These are phyloP conservation scores for Globisporangium cederbergense DNA, from an alignment of 352 stramenopile species.

Conservation along the genomic window DNA sequence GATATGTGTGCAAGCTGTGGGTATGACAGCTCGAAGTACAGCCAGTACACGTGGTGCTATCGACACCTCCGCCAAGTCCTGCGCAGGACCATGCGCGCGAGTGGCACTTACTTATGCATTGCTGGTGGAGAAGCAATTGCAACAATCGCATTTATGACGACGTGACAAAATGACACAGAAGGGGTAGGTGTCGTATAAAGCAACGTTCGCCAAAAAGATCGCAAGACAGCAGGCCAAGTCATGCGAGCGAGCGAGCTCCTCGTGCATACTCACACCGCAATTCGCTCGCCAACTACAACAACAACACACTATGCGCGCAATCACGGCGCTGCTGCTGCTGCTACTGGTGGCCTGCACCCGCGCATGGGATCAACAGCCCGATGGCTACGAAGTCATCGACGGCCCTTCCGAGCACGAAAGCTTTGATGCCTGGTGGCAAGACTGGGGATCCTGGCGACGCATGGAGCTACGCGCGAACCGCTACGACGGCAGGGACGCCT, in stretches of 20 bases:
- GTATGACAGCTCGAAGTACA: background rate
- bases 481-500: slow-evolving; percentile 51
- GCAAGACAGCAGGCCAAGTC: background rate
- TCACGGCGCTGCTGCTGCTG: slow-evolving; percentile 13
- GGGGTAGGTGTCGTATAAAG: slow-evolving; percentile 4
- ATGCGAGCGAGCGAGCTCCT: background rate
- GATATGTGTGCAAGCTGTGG: background rate
- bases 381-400: slow-evolving; percentile 82
- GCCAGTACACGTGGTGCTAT: background rate
- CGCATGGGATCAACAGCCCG: slow-evolving; percentile 70
- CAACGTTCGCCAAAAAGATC: slow-evolving; percentile 2
- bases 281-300: background rate
- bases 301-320: slow-evolving; percentile 3
- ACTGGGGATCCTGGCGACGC: slow-evolving; percentile 63
- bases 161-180: slow-evolving; percentile 5
- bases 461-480: slow-evolving; percentile 70
- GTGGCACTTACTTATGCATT: too few species aligned
- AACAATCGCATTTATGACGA: too few species aligned
- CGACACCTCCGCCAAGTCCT: background rate
- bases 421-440: slow-evolving; percentile 44
- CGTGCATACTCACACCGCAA: background rate
- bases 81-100: background rate
- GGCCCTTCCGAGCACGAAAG: slow-evolving; percentile 31
- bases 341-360: background rate
- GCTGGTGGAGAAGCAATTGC: too few species aligned